Conservation (phyloP, 129 eudicot species). For the Lactuca sativa region DNA sequence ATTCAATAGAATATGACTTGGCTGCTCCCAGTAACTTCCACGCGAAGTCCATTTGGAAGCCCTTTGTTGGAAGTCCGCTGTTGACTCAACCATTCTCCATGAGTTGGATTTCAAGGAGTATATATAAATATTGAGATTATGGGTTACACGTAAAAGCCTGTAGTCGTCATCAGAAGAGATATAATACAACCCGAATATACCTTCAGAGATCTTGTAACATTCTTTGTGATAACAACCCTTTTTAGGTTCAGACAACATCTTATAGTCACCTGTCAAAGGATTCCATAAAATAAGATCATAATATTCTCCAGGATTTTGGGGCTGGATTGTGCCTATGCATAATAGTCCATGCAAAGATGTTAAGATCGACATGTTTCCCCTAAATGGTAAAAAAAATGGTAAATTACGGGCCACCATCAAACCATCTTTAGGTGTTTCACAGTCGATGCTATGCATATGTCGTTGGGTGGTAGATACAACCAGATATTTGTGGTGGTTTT, state of each 20-base stretch:
- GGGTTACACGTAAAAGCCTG: constrained; percentile 12
- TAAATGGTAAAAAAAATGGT: background rate
- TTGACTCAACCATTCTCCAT: background rate
- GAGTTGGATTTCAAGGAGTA: constrained; percentile 16
- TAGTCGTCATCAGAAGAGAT: constrained; percentile 20
- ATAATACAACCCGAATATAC: constrained; percentile 6
- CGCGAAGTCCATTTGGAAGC: background rate
- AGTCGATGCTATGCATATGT: background rate
- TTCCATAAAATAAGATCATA: constrained; percentile 12
- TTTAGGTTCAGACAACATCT: background rate
- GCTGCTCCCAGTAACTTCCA: background rate
- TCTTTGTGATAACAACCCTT: background rate
- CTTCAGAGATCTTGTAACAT: background rate
- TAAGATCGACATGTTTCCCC: background rate
- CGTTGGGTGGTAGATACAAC: background rate
- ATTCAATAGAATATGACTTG: background rate
- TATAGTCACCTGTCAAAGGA: constrained; percentile 13
- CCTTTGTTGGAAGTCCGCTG: background rate
- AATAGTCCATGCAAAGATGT: constrained; percentile 18
- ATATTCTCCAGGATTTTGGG: background rate
- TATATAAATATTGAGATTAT: background rate
- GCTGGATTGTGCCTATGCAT: background rate
- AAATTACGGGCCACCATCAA: background rate
- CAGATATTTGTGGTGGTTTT: constrained; percentile 4
- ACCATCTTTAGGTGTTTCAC: background rate